Base-by-base conservation (phyloP, 257 asterid genomes). In the Gentiana straminea region DNA sequence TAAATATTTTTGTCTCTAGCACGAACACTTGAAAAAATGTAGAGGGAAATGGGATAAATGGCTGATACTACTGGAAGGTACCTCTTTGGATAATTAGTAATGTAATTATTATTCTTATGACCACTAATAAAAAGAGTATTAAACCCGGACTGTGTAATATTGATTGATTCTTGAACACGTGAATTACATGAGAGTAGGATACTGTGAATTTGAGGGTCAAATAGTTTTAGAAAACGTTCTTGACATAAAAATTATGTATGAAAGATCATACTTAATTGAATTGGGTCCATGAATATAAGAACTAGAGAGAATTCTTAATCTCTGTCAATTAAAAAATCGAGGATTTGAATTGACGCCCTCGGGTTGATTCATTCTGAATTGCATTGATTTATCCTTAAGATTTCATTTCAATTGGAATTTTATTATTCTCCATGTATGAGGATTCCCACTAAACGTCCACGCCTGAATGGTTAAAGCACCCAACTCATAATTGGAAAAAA, bases 311-410 rank as follows among this genome's bases (percentile, higher is more conserved):
- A 47, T 8, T 5, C 12, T 47, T 47, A 9, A 47, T 8, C 13
- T 47, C 44, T 39, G 7, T 39, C 44, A 39, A 39, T 39, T 39
- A 4, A 39, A 39, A 39, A 47, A 47, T 47, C 12, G n/a, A 47
- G 12, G 12, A 47, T 47, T 47, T 47, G 13, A 47, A 47, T 47
- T 47, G 51, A 47, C 8, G 44, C 8, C 44, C 8, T 39, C 8
- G 4, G 7, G 8, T 39, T 39, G 44, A 39, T 39, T 39, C 51
- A 8, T 47, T 47, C 51, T 47, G 11, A 47, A 47, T 47, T 9
- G 51, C 11, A 47, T 47, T 47, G 51, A 47, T 47, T 47, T 47
- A 47, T 47, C 51, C 51, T 47, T 5, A 47, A 47, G 51, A 47
- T 47, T 13, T 47, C 51, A 47, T 47, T 47, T 47, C 12, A 47